Evolutionary conservation across 768 basidiomycete species (phyloP).

Genomic region (Piloderma croceum): DNA sequence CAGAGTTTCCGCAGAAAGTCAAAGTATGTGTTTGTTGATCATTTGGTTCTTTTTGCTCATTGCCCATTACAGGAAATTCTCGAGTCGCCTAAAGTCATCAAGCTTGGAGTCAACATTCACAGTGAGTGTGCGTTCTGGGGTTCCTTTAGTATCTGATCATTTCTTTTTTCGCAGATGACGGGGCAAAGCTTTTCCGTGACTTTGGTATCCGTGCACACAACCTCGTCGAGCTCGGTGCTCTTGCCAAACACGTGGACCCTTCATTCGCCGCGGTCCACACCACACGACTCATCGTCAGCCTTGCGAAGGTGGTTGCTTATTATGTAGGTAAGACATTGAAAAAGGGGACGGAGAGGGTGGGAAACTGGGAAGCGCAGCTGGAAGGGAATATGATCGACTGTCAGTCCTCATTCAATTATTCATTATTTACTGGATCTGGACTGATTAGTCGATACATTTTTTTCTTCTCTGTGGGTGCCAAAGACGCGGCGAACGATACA

Average conservation of each 20-base stretch:
- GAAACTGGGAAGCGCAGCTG: constrained; percentile 41
- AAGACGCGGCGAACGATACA: constrained; percentile 50
- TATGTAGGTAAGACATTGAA: constrained; percentile 34
- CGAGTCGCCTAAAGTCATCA: constrained; percentile 33
- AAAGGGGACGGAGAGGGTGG: constrained; percentile 42
- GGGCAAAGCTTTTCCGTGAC: constrained; percentile 42
- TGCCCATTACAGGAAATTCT: constrained; percentile 35
- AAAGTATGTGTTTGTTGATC: constrained; percentile 22
- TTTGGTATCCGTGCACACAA: constrained; percentile 36
- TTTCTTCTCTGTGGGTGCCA: too few relatives aligned
- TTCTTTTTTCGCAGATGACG: constrained; percentile 40
- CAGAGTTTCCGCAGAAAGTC: constrained; percentile 41
- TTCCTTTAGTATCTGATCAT: background rate
- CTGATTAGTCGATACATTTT: too few relatives aligned
- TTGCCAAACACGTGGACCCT: constrained; percentile 37
- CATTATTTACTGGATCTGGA: too few relatives aligned
- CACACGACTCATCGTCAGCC: constrained; percentile 38
- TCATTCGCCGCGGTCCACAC: constrained; percentile 27
- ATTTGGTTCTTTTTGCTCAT: too few relatives aligned
- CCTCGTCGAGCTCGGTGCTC: constrained; percentile 41
- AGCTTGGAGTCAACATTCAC: constrained; percentile 45
- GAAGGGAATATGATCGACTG: constrained; percentile 35
- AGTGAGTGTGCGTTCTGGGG: constrained; percentile 26
- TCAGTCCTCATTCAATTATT: constrained; percentile 9
- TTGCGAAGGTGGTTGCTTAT: constrained; percentile 37